Conservation (phyloP, 225 moss, liverwort and hornwort genomes). For the Pseudisothecium myosuroides region DNA sequence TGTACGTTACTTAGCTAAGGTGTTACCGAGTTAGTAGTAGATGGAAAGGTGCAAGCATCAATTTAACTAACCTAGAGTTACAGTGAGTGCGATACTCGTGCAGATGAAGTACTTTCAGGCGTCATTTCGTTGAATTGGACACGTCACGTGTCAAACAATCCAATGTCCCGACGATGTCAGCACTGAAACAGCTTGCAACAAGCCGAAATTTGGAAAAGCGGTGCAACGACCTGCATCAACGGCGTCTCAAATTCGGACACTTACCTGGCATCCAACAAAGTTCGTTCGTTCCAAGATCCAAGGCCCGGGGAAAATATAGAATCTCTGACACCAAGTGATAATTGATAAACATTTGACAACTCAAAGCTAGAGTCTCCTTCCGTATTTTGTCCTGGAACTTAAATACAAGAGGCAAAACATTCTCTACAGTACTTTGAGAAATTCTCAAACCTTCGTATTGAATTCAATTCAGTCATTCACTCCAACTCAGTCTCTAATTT, state of each 20-base stretch:
- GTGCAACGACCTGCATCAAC: no score
- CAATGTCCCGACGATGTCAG: background rate
- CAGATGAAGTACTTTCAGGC: background rate
- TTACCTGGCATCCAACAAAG: background rate
- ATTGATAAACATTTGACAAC: background rate
- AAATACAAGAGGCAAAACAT: background rate
- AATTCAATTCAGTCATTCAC: background rate
- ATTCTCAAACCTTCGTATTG: background rate
- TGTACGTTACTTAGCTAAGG: no score
- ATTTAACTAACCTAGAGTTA: background rate
- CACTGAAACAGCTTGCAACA: background rate
- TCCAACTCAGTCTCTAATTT: no score
- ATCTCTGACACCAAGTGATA: background rate
- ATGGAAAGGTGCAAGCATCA: no score
- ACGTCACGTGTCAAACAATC: background rate
- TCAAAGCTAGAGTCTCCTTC: background rate
- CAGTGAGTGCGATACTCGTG: background rate
- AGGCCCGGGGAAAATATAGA: background rate
- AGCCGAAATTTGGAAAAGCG: background rate
- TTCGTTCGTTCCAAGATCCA: background rate
- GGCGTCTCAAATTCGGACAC: background rate
- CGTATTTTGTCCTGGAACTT: no score
- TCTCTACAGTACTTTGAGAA: no score
- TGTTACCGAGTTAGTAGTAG: background rate
- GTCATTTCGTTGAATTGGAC: background rate